These are phyloP conservation scores for Anthracocystis panici-leucophaei DNA, from an alignment of 1,284 basidiomycete species.

Conservation along the genomic window DNA sequence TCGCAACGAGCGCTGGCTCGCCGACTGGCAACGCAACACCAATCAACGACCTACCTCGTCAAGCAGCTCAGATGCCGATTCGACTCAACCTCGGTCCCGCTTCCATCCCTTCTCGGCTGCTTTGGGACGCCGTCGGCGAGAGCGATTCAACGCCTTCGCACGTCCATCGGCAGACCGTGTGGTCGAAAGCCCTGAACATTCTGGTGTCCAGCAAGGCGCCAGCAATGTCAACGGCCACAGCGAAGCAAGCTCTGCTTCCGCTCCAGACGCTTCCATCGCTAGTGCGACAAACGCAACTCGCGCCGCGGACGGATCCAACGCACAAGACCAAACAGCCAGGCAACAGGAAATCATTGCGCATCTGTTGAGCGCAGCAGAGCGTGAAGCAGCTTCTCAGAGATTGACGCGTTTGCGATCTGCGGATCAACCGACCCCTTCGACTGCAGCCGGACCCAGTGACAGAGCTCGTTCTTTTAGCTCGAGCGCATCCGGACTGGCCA, in stretches of 20 bases:
- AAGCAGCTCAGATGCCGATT: neutral
- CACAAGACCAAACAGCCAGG: slow-evolving; percentile 5
- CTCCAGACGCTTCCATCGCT: neutral
- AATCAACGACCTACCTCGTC: neutral
- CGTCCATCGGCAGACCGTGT: slow-evolving; percentile 16
- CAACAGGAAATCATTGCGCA: slow-evolving; percentile 43
- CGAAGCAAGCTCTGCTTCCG: neutral
- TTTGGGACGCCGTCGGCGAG: slow-evolving; percentile 42
- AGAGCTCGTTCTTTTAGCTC: slow-evolving; percentile 9
- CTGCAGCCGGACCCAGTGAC: neutral
- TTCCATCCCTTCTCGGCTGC: slow-evolving; percentile 2
- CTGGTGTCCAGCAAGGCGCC: neutral
- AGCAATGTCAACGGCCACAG: neutral
- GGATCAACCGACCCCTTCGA: slow-evolving; percentile 6
- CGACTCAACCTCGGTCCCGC: neutral
- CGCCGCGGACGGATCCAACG: neutral
- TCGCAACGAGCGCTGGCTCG: slow-evolving; percentile 30
- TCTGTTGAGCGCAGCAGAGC: slow-evolving; percentile 32
- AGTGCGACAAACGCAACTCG: neutral
- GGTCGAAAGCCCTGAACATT: slow-evolving; percentile 2
- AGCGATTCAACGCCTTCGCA: slow-evolving; percentile 35
- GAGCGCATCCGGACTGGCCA: slow-evolving; percentile 11
- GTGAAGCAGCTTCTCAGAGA: slow-evolving; percentile 30
- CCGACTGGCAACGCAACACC: slow-evolving; percentile 32
- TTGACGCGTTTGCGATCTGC: slow-evolving; percentile 14